Evolutionary conservation across 225 moss, liverwort and hornwort genomes (phyloP).

Genomic region (Pseudoscleropodium purum): DNA sequence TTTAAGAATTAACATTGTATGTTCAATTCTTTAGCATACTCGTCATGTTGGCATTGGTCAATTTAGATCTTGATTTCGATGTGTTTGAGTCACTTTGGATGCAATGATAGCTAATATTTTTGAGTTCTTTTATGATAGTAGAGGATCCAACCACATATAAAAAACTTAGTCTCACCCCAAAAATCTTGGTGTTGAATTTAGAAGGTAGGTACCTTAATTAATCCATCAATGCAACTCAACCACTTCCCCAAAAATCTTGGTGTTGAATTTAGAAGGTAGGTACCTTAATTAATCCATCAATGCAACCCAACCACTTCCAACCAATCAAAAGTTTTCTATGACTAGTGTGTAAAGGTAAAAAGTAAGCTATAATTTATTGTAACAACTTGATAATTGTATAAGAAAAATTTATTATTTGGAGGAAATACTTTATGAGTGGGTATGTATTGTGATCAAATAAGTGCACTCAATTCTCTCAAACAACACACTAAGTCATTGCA

Average conservation of each 20-base stretch:
- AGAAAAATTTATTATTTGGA: neutral
- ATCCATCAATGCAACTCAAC: neutral
- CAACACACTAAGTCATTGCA: neutral
- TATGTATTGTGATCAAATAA: neutral
- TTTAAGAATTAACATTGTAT: neutral
- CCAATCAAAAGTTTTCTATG: neutral
- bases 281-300: neutral
- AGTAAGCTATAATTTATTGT: neutral
- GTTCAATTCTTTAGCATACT: neutral
- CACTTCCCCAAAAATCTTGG: neutral
- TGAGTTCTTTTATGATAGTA: neutral
- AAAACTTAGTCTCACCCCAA: neutral
- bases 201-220: neutral
- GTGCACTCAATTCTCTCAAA: neutral
- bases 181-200: neutral
- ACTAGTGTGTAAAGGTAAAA: neutral
- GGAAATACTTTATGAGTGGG: neutral
- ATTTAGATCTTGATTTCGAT: accelerated
- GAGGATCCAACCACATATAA: accelerated
- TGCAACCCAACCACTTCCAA: neutral
- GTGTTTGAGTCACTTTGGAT: neutral
- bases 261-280: neutral
- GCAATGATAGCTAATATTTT: neutral
- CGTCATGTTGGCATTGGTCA: neutral
- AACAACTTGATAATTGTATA: neutral